Evolutionary conservation across 148 eudicot species (phyloP).

Genomic region (Rhododendron williamsianum): DNA sequence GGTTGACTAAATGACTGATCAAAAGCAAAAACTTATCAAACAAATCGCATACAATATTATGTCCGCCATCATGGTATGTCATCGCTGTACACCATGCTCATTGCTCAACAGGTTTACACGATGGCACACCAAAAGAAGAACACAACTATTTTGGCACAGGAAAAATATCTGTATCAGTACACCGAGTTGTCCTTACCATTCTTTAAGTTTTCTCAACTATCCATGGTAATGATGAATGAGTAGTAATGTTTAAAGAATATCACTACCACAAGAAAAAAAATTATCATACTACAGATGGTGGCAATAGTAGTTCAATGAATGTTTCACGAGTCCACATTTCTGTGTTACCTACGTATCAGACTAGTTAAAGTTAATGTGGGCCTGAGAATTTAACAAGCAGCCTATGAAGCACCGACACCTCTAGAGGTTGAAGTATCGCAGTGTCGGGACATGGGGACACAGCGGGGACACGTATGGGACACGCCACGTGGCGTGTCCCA

Average conservation of each 20-base stretch:
- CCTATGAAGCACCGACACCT: too few relatives aligned
- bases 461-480: too few relatives aligned
- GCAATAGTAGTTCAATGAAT: background rate
- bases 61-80: background rate
- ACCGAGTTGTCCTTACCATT: background rate
- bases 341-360: background rate
- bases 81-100: background rate
- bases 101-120: background rate
- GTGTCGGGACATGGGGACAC: too few relatives aligned
- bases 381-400: background rate
- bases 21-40: slow-evolving; percentile 7
- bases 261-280: background rate
- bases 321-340: background rate
- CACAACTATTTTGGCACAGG: background rate
- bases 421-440: too few relatives aligned
- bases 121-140: background rate
- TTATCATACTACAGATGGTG: background rate
- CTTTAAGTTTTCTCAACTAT: background rate
- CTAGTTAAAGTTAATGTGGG: background rate
- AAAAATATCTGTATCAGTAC: background rate
- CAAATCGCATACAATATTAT: background rate
- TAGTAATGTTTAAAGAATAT: background rate
- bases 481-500: too few relatives aligned
- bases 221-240: background rate
- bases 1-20: slow-evolving; percentile 60